phyloP scores from a whole-genome alignment of 2,329 filamentous ascomycete genomes.

The Salinomyces thailandicus region DNA sequence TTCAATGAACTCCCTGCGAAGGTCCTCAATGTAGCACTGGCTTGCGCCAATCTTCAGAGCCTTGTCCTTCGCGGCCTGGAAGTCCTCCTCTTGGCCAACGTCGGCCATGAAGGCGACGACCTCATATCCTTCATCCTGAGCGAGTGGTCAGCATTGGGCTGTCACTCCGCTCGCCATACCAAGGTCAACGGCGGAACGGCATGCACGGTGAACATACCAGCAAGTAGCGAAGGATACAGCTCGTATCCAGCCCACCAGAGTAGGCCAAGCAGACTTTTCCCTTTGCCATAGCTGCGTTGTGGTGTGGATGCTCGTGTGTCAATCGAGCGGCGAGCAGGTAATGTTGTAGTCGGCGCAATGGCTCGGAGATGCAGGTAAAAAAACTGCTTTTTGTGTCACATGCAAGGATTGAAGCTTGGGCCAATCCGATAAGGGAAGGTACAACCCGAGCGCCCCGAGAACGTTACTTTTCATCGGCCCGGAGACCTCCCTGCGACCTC shows the following conservation, averaged over 20 bases:
- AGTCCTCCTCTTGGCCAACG: conserved; percentile 56
- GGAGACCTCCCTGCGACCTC: too few species aligned
- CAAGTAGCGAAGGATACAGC: conserved; percentile 42
- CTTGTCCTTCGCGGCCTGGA: conserved; percentile 61
- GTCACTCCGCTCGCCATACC: not conserved
- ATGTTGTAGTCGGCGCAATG: too few species aligned
- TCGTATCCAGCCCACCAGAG: conserved; percentile 50
- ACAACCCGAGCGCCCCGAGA: too few species aligned
- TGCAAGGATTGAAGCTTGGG: too few species aligned
- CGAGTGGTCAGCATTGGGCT: conserved; percentile 20
- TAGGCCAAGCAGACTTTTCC: conserved; percentile 40
- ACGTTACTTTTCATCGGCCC: too few species aligned
- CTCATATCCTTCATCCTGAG: conserved; percentile 44
- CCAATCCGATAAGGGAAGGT: too few species aligned
- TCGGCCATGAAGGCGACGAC: conserved; percentile 62
- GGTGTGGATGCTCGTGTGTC: too few species aligned
- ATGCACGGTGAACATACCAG: conserved; percentile 17
- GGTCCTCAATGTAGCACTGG: conserved; percentile 52
- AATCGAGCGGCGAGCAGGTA: too few species aligned
- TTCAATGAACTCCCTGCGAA: conserved; percentile 61
- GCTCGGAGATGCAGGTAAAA: too few species aligned
- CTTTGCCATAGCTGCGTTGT: conserved; percentile 14
- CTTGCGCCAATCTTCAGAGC: conserved; percentile 58
- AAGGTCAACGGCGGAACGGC: not conserved
- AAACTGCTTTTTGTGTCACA: too few species aligned